These are phyloP conservation scores for Botrytis tulipae DNA, from an alignment of 2,329 filamentous ascomycete species.

Conservation along the genomic window DNA sequence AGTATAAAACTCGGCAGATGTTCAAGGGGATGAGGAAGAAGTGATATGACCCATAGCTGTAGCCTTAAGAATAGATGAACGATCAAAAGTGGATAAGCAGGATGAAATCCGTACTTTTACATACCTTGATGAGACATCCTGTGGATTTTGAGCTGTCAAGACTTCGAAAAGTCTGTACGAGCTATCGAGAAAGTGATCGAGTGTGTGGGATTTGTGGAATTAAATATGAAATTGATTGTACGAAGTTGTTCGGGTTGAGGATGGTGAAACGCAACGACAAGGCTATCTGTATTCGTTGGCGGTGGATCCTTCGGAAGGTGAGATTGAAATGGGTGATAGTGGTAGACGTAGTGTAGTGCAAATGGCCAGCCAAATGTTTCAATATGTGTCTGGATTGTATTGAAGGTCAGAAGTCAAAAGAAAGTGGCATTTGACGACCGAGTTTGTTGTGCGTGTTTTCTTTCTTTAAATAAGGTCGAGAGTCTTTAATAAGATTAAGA, in stretches of 20 bases:
- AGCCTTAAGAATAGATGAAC: not conserved
- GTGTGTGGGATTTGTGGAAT: not conserved
- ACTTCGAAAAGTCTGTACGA: not conserved
- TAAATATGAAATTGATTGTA: not conserved
- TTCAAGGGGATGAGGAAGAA: not conserved
- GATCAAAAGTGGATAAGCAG: not conserved
- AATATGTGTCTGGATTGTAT: not conserved
- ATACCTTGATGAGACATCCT: constrained; percentile 20
- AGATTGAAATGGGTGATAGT: constrained; percentile 2
- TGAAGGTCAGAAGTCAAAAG: not conserved
- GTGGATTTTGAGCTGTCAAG: not conserved
- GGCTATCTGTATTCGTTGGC: constrained; percentile 10
- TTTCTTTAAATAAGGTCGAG: not conserved
- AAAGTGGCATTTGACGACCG: not conserved
- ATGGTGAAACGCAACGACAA: constrained; percentile 2
- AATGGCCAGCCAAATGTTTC: not conserved
- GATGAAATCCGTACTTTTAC: not conserved
- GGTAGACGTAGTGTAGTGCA: no score
- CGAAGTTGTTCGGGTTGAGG: not conserved
- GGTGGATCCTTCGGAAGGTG: not conserved
- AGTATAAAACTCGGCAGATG: not conserved
- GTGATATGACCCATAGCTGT: not conserved
- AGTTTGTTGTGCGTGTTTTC: not conserved
- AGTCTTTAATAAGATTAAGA: not conserved
- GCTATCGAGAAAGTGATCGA: not conserved